These are phyloP conservation scores for Globisporangium carolinianum DNA, from an alignment of 352 stramenopile species.

Conservation along the genomic window DNA sequence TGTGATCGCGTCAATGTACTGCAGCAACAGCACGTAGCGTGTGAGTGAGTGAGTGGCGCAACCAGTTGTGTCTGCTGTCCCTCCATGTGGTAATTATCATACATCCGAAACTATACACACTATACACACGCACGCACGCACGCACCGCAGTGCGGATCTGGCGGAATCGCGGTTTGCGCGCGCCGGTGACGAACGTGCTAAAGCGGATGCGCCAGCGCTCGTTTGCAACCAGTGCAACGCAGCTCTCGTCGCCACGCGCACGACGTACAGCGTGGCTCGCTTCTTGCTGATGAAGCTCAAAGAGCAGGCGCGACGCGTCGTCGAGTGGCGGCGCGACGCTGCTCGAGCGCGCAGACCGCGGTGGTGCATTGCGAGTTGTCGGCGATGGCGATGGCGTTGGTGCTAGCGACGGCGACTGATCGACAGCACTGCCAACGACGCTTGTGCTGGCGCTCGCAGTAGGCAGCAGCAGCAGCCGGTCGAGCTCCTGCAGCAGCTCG, in stretches of 20 bases:
- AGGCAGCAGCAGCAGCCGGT: slow-evolving; percentile 38
- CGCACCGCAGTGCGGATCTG: slow-evolving; percentile 38
- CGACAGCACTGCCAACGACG: slow-evolving; percentile 3
- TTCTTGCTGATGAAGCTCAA: slow-evolving; percentile 44
- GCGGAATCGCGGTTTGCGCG: slow-evolving; percentile 35
- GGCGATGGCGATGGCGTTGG: background rate
- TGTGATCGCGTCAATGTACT: slow-evolving; percentile 71
- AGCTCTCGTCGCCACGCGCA: slow-evolving; percentile 43
- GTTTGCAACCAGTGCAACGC: slow-evolving; percentile 35
- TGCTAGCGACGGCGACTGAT: background rate
- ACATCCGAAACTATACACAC: background rate
- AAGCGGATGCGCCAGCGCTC: slow-evolving; percentile 55
- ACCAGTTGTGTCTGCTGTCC: background rate
- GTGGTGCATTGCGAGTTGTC: background rate
- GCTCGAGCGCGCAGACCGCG: slow-evolving; percentile 5
- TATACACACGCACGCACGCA: slow-evolving; percentile 4
- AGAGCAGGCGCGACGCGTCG: slow-evolving; percentile 19
- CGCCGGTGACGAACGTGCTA: slow-evolving; percentile 41
- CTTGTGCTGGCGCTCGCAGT: slow-evolving; percentile 1
- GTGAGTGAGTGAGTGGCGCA: background rate
- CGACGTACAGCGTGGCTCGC: slow-evolving; percentile 38
- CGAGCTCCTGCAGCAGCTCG: slow-evolving; percentile 58
- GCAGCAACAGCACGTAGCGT: background rate
- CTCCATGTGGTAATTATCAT: background rate
- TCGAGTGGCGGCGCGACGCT: slow-evolving; percentile 6